Conservation (phyloP, 345 rosid species). For the Acer yangbiense region DNA sequence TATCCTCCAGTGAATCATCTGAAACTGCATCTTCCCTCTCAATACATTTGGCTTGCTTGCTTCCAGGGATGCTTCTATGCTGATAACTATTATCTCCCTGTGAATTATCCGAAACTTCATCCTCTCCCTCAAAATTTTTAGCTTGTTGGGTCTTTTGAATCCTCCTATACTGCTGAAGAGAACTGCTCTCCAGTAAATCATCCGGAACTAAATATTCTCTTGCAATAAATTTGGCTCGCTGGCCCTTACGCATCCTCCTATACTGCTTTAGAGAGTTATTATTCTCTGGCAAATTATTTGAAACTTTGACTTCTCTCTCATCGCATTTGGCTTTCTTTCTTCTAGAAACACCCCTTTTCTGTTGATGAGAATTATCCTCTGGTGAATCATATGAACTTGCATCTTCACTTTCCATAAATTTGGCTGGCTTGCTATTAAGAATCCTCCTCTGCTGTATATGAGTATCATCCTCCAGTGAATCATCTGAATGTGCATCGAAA, state of each 20-base stretch:
- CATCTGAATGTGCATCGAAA: constrained; percentile 54
- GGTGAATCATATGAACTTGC: constrained; percentile 42
- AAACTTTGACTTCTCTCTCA: constrained; percentile 32
- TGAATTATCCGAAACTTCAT: constrained; percentile 57
- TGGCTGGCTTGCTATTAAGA: constrained; percentile 43
- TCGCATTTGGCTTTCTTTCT: constrained; percentile 31
- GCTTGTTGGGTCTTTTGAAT: constrained; percentile 29
- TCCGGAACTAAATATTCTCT: constrained; percentile 52
- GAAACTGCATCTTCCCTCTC: constrained; percentile 38
- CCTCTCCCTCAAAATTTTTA: constrained; percentile 37
- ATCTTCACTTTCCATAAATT: constrained; percentile 42
- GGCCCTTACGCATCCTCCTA: constrained; percentile 34
- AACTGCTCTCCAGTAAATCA: constrained; percentile 46
- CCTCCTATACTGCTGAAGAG: constrained; percentile 30
- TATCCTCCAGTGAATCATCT: constrained; percentile 45
- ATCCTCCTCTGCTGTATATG: constrained; percentile 40
- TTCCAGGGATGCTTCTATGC: constrained; percentile 30
- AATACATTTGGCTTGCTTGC: constrained; percentile 31
- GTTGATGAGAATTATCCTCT: constrained; percentile 42
- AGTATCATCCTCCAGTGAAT: constrained; percentile 47
- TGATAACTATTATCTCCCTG: constrained; percentile 32
- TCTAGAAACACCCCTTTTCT: constrained; percentile 21
- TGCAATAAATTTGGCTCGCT: constrained; percentile 33
- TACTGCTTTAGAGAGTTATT: constrained; percentile 26
- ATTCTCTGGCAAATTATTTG: constrained; percentile 37